Conservation (phyloP, 768 basidiomycete species). For the Agaricus sinodeliciosus region DNA sequence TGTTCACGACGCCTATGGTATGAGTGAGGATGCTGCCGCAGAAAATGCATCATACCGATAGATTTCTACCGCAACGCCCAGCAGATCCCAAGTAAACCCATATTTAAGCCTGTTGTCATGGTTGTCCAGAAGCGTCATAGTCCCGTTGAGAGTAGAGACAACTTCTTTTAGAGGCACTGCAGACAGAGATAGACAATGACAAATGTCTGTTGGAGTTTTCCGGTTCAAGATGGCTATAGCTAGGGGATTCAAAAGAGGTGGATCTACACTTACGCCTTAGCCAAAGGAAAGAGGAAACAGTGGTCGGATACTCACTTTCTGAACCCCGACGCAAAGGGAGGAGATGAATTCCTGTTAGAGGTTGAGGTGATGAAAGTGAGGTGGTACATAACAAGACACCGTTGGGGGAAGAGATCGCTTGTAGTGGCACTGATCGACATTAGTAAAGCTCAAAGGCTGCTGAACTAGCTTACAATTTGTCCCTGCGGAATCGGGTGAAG, state of each 20-base stretch:
- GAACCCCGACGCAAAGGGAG: constrained; percentile 28
- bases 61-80: constrained; percentile 41
- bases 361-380: constrained; percentile 35
- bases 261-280: constrained; percentile 1
- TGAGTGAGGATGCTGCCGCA: not conserved
- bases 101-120: constrained; percentile 25
- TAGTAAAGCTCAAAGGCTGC: constrained; percentile 5
- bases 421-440: constrained; percentile 45
- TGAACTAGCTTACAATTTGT: constrained; percentile 39
- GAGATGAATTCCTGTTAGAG: constrained; percentile 34
- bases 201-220: constrained; percentile 51
- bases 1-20: constrained; percentile 6
- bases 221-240: constrained; percentile 43
- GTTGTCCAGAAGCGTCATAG: constrained; percentile 40
- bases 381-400: constrained; percentile 46
- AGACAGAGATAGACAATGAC: constrained; percentile 44
- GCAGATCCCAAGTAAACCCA: constrained; percentile 26
- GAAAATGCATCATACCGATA: constrained; percentile 32
- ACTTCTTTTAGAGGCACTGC: constrained; percentile 34
- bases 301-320: not conserved
- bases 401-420: constrained; percentile 53
- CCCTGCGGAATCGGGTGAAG: constrained; percentile 33
- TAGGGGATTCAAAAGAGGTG: constrained; percentile 20
- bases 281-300: not conserved
- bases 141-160: constrained; percentile 38